Percentiles rank a stretch among this genome's conserved stretches.
phyloP scores from a whole-genome alignment of 2,329 filamentous ascomycete genomes.

The Talaromyces piceae region DNA sequence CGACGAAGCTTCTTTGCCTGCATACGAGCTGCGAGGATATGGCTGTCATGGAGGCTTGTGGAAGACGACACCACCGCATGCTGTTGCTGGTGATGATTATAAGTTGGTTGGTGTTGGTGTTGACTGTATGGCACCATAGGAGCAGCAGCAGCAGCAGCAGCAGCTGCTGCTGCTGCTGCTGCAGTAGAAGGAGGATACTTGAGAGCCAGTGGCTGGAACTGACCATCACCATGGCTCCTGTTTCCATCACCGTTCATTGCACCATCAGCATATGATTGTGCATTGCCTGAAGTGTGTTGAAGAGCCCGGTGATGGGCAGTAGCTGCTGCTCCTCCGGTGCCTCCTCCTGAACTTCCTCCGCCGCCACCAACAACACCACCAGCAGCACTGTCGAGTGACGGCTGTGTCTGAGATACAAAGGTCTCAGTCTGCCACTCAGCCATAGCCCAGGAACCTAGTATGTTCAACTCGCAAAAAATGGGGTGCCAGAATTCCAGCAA shows the following conservation, averaged over 20 bases:
- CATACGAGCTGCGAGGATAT: constrained; percentile 23
- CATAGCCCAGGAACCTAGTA: constrained; percentile 30
- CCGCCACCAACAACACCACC: no score
- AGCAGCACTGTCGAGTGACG: constrained; percentile 28
- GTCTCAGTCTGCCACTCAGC: constrained; percentile 36
- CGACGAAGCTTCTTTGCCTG: constrained; percentile 30
- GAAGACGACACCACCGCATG: constrained; percentile 19
- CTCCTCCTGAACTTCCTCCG: no score
- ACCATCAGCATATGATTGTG: constrained; percentile 32
- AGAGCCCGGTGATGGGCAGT: constrained; percentile 26
- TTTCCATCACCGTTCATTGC: constrained; percentile 20
- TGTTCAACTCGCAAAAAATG: constrained; percentile 33
- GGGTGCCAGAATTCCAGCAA: constrained; percentile 32
- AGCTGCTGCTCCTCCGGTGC: constrained; percentile 12
- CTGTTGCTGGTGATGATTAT: no score
- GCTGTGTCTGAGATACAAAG: constrained; percentile 28
- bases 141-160: no score
- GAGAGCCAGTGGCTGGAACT: constrained; percentile 27
- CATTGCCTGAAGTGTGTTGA: constrained; percentile 38
- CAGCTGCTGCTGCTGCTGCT: no score
- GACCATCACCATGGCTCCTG: constrained; percentile 28
- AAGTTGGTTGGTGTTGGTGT: no score
- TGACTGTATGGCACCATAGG: no score
- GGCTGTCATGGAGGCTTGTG: constrained; percentile 19
- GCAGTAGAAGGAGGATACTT: constrained; percentile 29